phyloP scores from a whole-genome alignment of 2,329 filamentous ascomycete species.

The Neofusicoccum umdonicola region DNA sequence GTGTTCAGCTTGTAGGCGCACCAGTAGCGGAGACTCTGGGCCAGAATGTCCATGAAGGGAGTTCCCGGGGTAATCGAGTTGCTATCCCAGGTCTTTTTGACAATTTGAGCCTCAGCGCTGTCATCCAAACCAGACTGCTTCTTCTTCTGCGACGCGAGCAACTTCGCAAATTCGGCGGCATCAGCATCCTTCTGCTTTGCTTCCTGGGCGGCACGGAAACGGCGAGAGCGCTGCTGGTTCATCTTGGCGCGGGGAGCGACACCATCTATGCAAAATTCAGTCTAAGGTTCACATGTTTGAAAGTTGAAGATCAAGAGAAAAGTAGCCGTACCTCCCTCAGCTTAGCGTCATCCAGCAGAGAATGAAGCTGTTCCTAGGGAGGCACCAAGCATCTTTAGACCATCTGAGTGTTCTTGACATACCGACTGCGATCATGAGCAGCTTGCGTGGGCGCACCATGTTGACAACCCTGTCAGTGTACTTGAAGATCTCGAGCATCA shows the following conservation, averaged over 20 bases:
- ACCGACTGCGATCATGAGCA: slow-evolving; percentile 97
- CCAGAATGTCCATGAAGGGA: slow-evolving; percentile 97
- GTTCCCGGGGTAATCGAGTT: slow-evolving; percentile 91
- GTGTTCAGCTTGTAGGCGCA: slow-evolving; percentile 96
- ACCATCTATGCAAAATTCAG: slow-evolving; percentile 62
- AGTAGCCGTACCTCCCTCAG: slow-evolving; percentile 31
- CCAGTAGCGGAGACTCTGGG: slow-evolving; percentile 89
- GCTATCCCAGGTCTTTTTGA: slow-evolving; percentile 90
- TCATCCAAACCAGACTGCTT: slow-evolving; percentile 58
- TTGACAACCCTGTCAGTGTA: slow-evolving; percentile 99
- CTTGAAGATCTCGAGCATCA: slow-evolving; percentile 98
- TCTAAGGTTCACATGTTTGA: background rate
- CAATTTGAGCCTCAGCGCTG: slow-evolving; percentile 58
- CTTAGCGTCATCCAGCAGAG: slow-evolving; percentile 26
- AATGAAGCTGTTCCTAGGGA: slow-evolving; percentile 30
- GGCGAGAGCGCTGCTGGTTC: slow-evolving; percentile 96
- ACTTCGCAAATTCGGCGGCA: slow-evolving; percentile 80
- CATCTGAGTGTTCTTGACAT: slow-evolving; percentile 36
- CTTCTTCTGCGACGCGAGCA: slow-evolving; percentile 64
- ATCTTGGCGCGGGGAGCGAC: slow-evolving; percentile 98
- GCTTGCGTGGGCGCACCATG: slow-evolving; percentile 94
- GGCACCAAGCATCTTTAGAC: slow-evolving; percentile 7
- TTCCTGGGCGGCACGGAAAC: slow-evolving; percentile 91
- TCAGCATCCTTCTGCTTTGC: slow-evolving; percentile 91
- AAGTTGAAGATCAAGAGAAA: background rate